These are phyloP conservation scores for Mycena alexandri DNA, from an alignment of 768 basidiomycete genomes.

Conservation along the genomic window DNA sequence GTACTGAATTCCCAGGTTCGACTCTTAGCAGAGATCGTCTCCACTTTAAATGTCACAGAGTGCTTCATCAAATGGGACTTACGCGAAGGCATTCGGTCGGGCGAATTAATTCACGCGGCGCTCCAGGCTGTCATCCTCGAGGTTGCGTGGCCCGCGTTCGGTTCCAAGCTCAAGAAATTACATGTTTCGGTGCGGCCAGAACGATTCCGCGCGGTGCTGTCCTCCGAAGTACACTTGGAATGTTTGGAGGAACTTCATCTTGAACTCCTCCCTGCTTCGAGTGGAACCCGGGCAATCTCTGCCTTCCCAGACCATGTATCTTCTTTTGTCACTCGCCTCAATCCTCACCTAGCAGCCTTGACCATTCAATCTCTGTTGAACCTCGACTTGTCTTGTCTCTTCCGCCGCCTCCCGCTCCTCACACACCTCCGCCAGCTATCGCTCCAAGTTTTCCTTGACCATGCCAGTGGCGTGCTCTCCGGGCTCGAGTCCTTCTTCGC, in stretches of 20 bases:
- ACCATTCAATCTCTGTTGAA: not conserved
- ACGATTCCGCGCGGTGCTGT: constrained; percentile 22
- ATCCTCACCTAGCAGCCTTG: not conserved
- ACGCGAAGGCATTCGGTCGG: constrained; percentile 23
- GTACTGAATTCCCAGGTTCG: constrained; percentile 12
- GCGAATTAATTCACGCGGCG: constrained; percentile 20
- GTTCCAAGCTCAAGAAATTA: constrained; percentile 21
- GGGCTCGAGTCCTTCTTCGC: constrained; percentile 31
- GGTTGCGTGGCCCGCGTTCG: constrained; percentile 23
- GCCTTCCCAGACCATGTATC: constrained; percentile 17
- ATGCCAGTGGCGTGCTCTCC: constrained; percentile 1
- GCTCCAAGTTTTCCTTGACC: constrained; percentile 17
- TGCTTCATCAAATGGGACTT: constrained; percentile 29
- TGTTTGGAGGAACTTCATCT: constrained; percentile 23
- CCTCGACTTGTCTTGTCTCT: constrained; percentile 21
- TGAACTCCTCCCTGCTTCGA: constrained; percentile 10
- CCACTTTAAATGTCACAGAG: constrained; percentile 17
- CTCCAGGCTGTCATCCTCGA: constrained; percentile 25
- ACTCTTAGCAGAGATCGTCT: constrained; percentile 22
- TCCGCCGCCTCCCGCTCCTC: constrained; percentile 21
- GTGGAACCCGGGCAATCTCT: constrained; percentile 7
- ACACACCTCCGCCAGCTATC: constrained; percentile 4
- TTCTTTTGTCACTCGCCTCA: constrained; percentile 23
- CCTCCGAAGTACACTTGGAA: constrained; percentile 8
- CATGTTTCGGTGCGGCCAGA: constrained; percentile 11